Evolutionary conservation across 306 rosid species (phyloP).

Genomic region (Quercus dentata): DNA sequence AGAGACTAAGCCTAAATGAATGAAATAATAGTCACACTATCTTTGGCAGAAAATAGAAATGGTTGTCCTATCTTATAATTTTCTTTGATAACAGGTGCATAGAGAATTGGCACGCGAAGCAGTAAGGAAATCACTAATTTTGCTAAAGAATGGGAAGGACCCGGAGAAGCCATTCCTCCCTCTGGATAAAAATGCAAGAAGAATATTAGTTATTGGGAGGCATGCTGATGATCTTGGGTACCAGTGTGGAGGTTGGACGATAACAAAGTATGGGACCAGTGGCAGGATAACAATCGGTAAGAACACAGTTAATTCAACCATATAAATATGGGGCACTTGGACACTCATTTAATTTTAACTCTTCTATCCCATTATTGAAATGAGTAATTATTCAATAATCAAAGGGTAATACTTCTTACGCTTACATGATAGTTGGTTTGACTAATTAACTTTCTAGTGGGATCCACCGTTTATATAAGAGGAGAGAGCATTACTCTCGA

Average conservation of each 20-base stretch:
- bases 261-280: constrained; percentile 54
- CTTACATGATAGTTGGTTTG: no score
- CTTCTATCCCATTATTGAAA: no score
- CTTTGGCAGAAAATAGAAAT: neutral
- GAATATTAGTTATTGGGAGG: constrained; percentile 70
- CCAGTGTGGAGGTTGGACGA: constrained; percentile 93
- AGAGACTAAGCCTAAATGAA: no score
- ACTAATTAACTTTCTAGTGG: no score
- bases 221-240: constrained; percentile 80
- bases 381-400: no score
- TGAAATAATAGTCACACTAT: no score
- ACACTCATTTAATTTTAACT: no score
- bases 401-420: no score
- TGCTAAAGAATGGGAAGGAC: constrained; percentile 75
- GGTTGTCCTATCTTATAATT: neutral
- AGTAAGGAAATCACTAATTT: constrained; percentile 75
- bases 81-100: constrained; percentile 45
- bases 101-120: constrained; percentile 83
- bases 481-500: no score
- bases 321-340: no score
- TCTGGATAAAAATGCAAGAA: constrained; percentile 52
- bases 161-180: constrained; percentile 67
- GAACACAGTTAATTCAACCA: constrained; percentile 2
- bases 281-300: constrained; percentile 74
- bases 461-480: no score